These are phyloP conservation scores for Musa balbisiana DNA, from an alignment of 202 grass and related monocot species.

Conservation along the genomic window DNA sequence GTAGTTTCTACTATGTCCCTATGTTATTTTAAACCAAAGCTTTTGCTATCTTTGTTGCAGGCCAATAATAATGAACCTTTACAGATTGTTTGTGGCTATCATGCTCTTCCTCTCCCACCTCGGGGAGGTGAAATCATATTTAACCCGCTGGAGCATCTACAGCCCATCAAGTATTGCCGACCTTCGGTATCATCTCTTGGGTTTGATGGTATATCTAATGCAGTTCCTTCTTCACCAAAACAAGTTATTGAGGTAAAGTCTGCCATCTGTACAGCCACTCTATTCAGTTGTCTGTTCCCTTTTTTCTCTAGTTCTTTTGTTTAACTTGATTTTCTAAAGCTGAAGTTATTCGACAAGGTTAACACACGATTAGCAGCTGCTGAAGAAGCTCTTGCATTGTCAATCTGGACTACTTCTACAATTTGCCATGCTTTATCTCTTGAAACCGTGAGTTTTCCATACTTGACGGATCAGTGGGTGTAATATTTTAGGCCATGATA, in stretches of 20 bases:
- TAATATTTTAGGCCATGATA: not conserved
- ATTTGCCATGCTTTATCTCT: slow-evolving; percentile 78
- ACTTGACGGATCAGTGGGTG: not conserved
- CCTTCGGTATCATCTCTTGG: slow-evolving; percentile 51
- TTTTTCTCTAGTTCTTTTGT: slow-evolving; percentile 1
- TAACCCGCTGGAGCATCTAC: slow-evolving; percentile 83
- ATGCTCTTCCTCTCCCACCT: slow-evolving; percentile 65
- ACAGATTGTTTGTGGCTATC: slow-evolving; percentile 96
- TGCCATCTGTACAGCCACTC: slow-evolving; percentile 5
- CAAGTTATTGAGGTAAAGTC: slow-evolving; percentile 55
- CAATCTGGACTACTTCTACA: slow-evolving; percentile 78
- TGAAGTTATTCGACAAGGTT: slow-evolving; percentile 42
- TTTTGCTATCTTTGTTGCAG: slow-evolving; percentile 41
- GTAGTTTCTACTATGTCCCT: slow-evolving; percentile 13
- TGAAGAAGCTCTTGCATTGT: slow-evolving; percentile 88
- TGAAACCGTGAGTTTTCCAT: slow-evolving; percentile 64
- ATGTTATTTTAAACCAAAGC: slow-evolving; percentile 26
- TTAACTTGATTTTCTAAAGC: slow-evolving; percentile 21
- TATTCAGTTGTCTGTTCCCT: not conserved
- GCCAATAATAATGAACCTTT: slow-evolving; percentile 82
- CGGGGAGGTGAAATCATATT: slow-evolving; percentile 80
- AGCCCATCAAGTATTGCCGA: slow-evolving; percentile 69
- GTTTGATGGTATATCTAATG: slow-evolving; percentile 36
- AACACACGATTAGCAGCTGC: slow-evolving; percentile 57
- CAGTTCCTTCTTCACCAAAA: slow-evolving; percentile 29